Evolutionary conservation across 2,329 filamentous ascomycete genomes (phyloP), one percentile per base, ranked within the genome.

Genomic region (Metarhizium sp.): DNA sequence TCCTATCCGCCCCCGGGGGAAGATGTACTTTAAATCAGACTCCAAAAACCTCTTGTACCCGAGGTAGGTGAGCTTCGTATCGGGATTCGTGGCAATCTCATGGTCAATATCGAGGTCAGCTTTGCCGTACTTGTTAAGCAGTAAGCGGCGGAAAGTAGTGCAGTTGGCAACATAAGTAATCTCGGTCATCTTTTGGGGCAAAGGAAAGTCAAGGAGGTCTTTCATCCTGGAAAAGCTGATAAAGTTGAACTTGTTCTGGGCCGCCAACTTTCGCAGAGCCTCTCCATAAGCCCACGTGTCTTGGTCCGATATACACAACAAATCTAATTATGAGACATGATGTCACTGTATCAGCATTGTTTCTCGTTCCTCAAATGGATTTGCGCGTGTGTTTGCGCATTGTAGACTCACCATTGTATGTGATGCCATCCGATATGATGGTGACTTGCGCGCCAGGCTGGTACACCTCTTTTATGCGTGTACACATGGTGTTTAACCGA

Each of bases 361-460:
- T 13, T 6, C 20, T n/a, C 25, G 1, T 25, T 25, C 25, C 4
- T 25, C 25, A 25, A 25, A 4, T 25, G 25, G 4, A 4, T 25
- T 14, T 25, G 16, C 1, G 0, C 11, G 18, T 5, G 2, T 2
- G 32, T 7, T 16, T 16, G 14, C 14, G 8, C 36, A 29, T 4
- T 25, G 11, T 13, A 5, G 30, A 62, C 66, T 30, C 60, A 78
- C 77, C 78, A 56, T 79, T 81, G 48, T 80, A 81, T 1, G 77
- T 74, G 16, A 81, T 67, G 0, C 78, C 78, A 59, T 81, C 78
- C 0, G 78, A 80, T 10, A 78, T 71, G 42, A 81, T 79, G 18
- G 70, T 72, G 2, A 64, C 55, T 11, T 59, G 46, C 1, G 66
- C 66, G 2, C 66, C 66, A 4, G 66, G 66, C 0, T 46, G 6